Evolutionary conservation across 116 monocot species (phyloP), one percentile per base, ranked within the genome.

Genomic region (Zostera marina): DNA sequence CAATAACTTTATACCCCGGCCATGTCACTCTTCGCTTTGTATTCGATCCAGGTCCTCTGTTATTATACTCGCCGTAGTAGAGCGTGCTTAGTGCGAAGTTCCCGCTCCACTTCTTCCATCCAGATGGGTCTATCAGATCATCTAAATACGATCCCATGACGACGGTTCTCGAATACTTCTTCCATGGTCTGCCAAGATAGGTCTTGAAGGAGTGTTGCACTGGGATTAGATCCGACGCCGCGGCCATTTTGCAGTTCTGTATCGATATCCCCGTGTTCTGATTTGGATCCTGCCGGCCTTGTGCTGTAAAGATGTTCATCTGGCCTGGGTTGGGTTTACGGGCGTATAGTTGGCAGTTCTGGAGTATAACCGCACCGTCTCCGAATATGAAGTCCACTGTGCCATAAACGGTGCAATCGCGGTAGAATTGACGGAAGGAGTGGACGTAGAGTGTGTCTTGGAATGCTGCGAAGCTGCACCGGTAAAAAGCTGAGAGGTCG

Each of bases 371-470:
- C 9, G 64, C 65, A n/a, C 65, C 59, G 44, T 72, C 61, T 41
- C 72, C 72, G 44, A 58, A 67, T 10, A 73, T 67, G 63, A 20
- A 73, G 41, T 73, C 73, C 9, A 73, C 62, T 16, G 73, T 73
- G 55, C 73, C 73, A 22, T 67, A 73, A 23, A 73, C 62, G 62
- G 62, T 62, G 60, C 73, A 73, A 9, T 67, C 55, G 8, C 67
- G 26, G 67, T 73, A 73, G 55, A 73, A 66, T 24, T 73, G 73
- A 8, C 73, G 24, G 11, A 56, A 43, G 21, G 73, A 67, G 63
- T 73, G 73, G 2, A 61, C 56, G 47, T 73, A 73, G 5, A 73
- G 53, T 1, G 73, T 73, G 73, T 73, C 73, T 52, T 73, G 73
- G 67, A 67, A 73, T 0, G 62, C 73, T 47, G 61, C 67, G 24